Evolutionary conservation across 768 basidiomycete genomes (phyloP), one percentile per base, ranked within the genome.

Genomic region (Trametes cubensis): DNA sequence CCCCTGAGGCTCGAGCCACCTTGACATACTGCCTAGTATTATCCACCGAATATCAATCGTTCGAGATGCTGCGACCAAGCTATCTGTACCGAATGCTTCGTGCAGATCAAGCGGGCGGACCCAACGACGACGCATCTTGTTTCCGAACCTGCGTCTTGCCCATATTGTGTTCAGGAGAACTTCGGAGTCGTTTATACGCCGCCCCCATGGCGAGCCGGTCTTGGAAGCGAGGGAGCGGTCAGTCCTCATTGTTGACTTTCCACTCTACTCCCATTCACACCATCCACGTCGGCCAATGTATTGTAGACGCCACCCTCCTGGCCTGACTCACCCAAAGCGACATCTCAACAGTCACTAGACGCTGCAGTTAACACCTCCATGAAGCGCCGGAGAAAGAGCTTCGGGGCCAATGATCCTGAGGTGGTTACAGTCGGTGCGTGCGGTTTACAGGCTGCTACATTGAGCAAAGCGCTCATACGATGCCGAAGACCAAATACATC

Each of bases 71-170:
- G 97, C 74, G 95, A 96, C 80, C 97, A 99, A 68, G 89, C 92
- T 21, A 96, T 99, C 64, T 99, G 97, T 73, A 98, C 97, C 40
- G 97, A 99, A 76, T 99, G 97, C 73, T 98, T 99, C 71, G 94
- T 98, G 21, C 96, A 98, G 77, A 98, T 99, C 78, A 98, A 98
- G 79, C 90, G 97, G 57, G 86, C 84, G 39, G 97, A 99, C 65
- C 94, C 97, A 6, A 96, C 94, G 0, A 82, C 94, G 7, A 98
- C 95, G 0, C 95, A 98, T 76, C 81, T 98, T 62, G 94, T 95
- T 54, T 96, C 95, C 10, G 97, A 99, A 70, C 94, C 95, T 2
- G 95, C 96, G 15, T 92, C 94, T 2, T 99, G 97, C 73, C 97
- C 97, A 6, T 99, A 92, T 72, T 99, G 97, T 69, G 93, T 98